phyloP scores from a whole-genome alignment of 1,284 basidiomycete species.

The Malassezia slooffiae region DNA sequence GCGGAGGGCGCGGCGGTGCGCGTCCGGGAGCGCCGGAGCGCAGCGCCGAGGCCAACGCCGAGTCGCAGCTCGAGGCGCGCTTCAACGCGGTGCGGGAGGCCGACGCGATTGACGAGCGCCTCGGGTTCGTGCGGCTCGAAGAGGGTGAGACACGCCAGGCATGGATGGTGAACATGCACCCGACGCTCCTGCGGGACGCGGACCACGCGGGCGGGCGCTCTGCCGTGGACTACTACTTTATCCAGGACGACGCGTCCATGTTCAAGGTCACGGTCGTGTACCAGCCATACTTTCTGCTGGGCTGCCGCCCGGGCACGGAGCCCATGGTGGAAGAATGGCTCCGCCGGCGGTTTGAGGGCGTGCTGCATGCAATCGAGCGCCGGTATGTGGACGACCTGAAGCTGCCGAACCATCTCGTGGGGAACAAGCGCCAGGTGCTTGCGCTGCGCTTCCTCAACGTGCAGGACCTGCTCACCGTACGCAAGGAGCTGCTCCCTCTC shows the following conservation, averaged over 20 bases:
- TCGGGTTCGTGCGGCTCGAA: constrained; percentile 60
- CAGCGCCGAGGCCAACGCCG: constrained; percentile 25
- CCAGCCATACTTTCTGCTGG: constrained; percentile 88
- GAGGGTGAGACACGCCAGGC: constrained; percentile 44
- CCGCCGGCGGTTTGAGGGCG: constrained; percentile 79
- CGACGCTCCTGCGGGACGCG: constrained; percentile 72
- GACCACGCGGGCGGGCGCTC: constrained; percentile 48
- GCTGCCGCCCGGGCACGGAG: constrained; percentile 71
- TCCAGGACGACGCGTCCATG: constrained; percentile 88
- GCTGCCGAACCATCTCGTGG: constrained; percentile 89
- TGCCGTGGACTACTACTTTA: constrained; percentile 93
- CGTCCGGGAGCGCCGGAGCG: constrained; percentile 3
- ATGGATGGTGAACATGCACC: constrained; percentile 99
- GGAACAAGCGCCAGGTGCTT: constrained; percentile 74
- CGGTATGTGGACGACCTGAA: constrained; percentile 86
- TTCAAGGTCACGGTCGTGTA: constrained; percentile 90
- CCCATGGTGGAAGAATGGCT: constrained; percentile 91
- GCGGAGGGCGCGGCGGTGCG: constrained; percentile 2
- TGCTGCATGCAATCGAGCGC: constrained; percentile 61
- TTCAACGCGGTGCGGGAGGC: constrained; percentile 38
- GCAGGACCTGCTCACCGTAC: constrained; percentile 73
- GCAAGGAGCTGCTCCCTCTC: constrained; percentile 77
- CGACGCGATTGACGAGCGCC: constrained; percentile 84
- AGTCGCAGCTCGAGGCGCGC: constrained; percentile 38
- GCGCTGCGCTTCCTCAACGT: constrained; percentile 86